phyloP scores from a whole-genome alignment of 2,329 filamentous ascomycete genomes.

The Colletotrichum theobromicola region DNA sequence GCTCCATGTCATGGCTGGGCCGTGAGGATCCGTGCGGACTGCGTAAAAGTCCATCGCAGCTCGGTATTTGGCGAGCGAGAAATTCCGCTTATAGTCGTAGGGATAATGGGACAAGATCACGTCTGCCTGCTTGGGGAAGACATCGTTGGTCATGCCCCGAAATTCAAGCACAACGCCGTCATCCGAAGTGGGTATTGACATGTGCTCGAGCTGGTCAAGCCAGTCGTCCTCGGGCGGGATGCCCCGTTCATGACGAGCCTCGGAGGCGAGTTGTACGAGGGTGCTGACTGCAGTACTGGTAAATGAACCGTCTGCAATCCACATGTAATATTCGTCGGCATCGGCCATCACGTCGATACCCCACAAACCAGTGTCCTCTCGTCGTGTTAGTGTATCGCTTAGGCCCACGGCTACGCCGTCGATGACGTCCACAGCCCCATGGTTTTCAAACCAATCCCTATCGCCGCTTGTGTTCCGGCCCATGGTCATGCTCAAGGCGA shows the following conservation, averaged over 20 bases:
- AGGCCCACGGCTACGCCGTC: not conserved
- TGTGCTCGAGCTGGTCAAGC: constrained; percentile 12
- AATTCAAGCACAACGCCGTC: constrained; percentile 66
- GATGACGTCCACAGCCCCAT: not conserved
- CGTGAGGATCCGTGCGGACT: constrained; percentile 52
- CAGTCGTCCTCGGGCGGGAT: not conserved
- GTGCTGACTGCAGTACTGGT: not conserved
- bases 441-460: constrained; percentile 15
- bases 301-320: not conserved
- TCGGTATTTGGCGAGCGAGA: constrained; percentile 32
- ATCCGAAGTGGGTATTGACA: constrained; percentile 19
- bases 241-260: not conserved
- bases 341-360: constrained; percentile 25
- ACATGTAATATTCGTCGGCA: constrained; percentile 22
- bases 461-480: constrained; percentile 29
- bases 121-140: constrained; percentile 73
- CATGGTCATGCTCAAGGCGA: constrained; percentile 51
- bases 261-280: not conserved
- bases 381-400: constrained; percentile 12
- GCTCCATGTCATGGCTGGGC: constrained; percentile 76
- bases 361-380: constrained; percentile 19
- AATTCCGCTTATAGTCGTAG: constrained; percentile 59
- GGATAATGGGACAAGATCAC: constrained; percentile 71
- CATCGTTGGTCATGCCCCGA: constrained; percentile 68
- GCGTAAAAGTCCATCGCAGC: constrained; percentile 26